phyloP scores from a whole-genome alignment of 192 early-diverging fungal genomes.

The Backusella morwellensis region DNA sequence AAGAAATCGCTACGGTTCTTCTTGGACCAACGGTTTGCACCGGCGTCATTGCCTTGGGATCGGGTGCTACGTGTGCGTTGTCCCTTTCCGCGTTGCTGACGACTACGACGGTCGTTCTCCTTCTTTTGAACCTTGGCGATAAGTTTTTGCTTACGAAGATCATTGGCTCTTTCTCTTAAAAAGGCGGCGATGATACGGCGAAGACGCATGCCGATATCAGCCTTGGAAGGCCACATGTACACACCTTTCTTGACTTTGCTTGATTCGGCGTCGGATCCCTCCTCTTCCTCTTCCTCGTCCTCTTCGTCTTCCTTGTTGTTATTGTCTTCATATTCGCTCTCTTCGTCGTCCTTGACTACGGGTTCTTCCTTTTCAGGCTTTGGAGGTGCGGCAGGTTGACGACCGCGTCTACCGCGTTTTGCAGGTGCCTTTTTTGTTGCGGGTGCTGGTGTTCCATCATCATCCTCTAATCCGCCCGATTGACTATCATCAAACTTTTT shows the following conservation, averaged over 20 bases:
- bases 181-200: constrained; percentile 54
- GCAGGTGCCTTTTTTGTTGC: neutral
- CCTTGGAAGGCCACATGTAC: constrained; percentile 57
- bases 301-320: neutral
- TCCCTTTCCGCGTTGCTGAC: constrained; percentile 37
- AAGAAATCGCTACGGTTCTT: constrained; percentile 53
- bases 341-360: neutral
- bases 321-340: neutral
- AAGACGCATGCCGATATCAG: constrained; percentile 58
- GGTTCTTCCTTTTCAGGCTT: neutral
- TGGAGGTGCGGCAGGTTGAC: neutral
- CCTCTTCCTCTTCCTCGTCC: neutral
- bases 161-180: constrained; percentile 47
- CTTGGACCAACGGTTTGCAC: constrained; percentile 52
- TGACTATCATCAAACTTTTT: constrained; percentile 46
- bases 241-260: constrained; percentile 15
- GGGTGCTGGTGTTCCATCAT: constrained; percentile 13
- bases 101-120: constrained; percentile 34
- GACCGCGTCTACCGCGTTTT: neutral
- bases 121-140: constrained; percentile 40
- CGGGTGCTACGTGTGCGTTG: constrained; percentile 32
- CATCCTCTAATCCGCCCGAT: constrained; percentile 32
- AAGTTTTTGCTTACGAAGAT: constrained; percentile 35
- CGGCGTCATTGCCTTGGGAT: constrained; percentile 23
- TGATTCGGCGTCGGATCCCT: neutral